Evolutionary conservation across 768 basidiomycete species (phyloP).

Genomic region (Tremella yokohamensis): DNA sequence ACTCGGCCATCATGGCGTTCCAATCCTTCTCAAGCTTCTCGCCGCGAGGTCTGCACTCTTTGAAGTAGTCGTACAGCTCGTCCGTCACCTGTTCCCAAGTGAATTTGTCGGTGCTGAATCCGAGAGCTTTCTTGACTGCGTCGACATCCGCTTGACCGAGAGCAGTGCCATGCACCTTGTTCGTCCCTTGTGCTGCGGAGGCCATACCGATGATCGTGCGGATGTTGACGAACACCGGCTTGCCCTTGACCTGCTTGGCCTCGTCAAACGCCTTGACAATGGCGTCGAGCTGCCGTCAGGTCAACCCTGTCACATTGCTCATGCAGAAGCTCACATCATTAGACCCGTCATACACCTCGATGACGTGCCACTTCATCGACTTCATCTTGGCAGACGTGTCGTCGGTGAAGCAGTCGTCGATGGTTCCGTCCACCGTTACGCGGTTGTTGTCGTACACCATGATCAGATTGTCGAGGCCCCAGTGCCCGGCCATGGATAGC

Average conservation of each 20-base stretch:
- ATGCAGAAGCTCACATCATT: conserved; percentile 41
- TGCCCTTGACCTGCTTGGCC: conserved; percentile 43
- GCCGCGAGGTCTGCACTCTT: conserved; percentile 32
- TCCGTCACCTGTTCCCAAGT: conserved; percentile 18
- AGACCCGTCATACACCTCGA: conserved; percentile 47
- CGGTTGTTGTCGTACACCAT: conserved; percentile 50
- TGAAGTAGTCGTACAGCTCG: conserved; percentile 47
- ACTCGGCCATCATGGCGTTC: conserved; percentile 33
- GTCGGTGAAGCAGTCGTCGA: conserved; percentile 49
- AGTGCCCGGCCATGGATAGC: conserved; percentile 47
- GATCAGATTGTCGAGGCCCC: conserved; percentile 48
- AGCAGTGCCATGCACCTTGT: conserved; percentile 46
- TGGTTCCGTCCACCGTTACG: conserved; percentile 48
- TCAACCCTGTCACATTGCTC: too few species aligned
- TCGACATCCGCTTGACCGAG: conserved; percentile 47
- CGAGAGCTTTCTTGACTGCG: conserved; percentile 44
- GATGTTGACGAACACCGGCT: conserved; percentile 48
- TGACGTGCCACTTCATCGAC: conserved; percentile 45
- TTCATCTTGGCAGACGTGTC: conserved; percentile 47
- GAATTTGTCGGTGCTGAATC: conserved; percentile 45
- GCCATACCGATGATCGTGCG: conserved; percentile 48
- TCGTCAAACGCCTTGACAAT: conserved; percentile 42
- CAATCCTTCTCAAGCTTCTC: conserved; percentile 36
- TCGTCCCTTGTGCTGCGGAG: conserved; percentile 39
- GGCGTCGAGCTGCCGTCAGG: conserved; percentile 31